Evolutionary conservation across 441 rosid species (phyloP).

Genomic region (Geranium incanum): DNA sequence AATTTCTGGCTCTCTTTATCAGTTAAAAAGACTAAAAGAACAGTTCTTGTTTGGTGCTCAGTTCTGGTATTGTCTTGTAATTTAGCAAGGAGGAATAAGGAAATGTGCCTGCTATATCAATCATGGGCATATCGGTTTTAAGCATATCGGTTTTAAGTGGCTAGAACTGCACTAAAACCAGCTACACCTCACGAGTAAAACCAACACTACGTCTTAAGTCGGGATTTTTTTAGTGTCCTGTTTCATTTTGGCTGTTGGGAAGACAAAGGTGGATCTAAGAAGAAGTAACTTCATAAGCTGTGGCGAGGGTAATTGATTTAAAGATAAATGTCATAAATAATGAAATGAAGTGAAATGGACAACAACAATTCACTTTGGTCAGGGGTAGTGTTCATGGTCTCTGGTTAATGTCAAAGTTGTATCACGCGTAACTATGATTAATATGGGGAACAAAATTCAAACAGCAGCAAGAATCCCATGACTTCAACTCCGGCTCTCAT

Average conservation of each 20-base stretch:
- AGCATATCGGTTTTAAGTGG: background rate
- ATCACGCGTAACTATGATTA: background rate
- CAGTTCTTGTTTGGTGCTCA: background rate
- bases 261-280: background rate
- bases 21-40: background rate
- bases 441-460: background rate
- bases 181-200: background rate
- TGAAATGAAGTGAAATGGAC: background rate
- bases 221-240: background rate
- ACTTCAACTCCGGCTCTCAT: background rate
- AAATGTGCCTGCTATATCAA: background rate
- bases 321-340: background rate
- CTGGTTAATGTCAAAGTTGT: background rate
- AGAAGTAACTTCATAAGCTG: background rate
- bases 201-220: background rate
- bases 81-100: background rate
- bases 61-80: slow-evolving; percentile 1
- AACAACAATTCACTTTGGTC: background rate
- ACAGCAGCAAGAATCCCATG: background rate
- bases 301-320: background rate
- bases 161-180: background rate
- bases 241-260: background rate
- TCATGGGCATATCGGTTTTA: background rate
- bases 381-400: background rate
- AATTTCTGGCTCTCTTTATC: no score